phyloP scores from a whole-genome alignment of 805 yeast species.

The Wickerhamiella slavikovae region DNA sequence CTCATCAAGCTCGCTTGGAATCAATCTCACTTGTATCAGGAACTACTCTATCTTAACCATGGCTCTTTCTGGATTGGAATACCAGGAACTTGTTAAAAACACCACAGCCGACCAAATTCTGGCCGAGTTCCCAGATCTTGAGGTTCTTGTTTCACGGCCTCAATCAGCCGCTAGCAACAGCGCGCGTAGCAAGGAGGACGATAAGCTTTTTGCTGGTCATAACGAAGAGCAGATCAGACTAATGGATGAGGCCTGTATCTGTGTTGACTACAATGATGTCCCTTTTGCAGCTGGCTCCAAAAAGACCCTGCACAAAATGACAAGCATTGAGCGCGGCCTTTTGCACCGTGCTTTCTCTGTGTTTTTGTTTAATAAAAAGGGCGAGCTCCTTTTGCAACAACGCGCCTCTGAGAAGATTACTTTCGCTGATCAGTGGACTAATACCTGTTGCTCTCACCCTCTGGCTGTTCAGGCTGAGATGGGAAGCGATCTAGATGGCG shows the following conservation, averaged over 20 bases:
- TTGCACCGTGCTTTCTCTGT: constrained; percentile 93
- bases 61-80: no score
- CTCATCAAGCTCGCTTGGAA: no score
- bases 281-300: constrained; percentile 91
- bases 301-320: constrained; percentile 66
- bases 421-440: constrained; percentile 94
- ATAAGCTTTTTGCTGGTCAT: constrained; percentile 55
- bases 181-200: constrained; percentile 8
- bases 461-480: constrained; percentile 64
- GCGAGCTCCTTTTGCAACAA: constrained; percentile 70
- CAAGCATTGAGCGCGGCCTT: constrained; percentile 65
- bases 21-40: no score
- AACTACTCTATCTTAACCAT: no score
- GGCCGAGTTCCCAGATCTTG: constrained; percentile 14
- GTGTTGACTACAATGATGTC: constrained; percentile 64
- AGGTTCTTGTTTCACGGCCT: constrained; percentile 11
- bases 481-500: constrained; percentile 38
- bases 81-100: constrained; percentile 6
- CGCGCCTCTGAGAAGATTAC: constrained; percentile 94
- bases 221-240: constrained; percentile 85
- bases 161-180: constrained; percentile 7
- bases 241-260: constrained; percentile 95
- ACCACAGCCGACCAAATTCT: constrained; percentile 11
- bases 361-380: constrained; percentile 66
- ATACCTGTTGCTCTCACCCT: constrained; percentile 98